phyloP scores from a whole-genome alignment of 169 alveolate species.

The Plasmodium vivax region DNA sequence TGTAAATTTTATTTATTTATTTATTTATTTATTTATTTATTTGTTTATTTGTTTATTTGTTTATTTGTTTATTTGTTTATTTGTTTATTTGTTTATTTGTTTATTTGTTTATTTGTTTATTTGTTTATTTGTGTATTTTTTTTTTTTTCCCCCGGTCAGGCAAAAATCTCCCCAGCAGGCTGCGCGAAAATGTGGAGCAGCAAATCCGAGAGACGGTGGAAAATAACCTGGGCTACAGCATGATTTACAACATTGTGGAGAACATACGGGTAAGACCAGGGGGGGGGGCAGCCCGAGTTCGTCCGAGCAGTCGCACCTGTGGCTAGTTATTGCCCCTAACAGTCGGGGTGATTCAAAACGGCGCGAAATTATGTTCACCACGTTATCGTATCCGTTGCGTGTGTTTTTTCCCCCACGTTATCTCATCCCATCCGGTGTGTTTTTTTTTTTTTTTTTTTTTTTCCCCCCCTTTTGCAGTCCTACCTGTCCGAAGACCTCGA shows the following conservation, averaged over 20 bases:
- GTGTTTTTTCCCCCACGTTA: not conserved
- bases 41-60: no score
- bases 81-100: no score
- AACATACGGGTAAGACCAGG: conserved; percentile 36
- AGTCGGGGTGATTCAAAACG: not conserved
- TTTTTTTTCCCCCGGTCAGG: not conserved
- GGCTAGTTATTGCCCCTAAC: no score
- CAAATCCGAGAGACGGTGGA: conserved; percentile 46
- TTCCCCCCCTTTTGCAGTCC: conserved; percentile 5
- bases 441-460: not conserved
- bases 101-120: no score
- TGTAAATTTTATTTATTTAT: not conserved
- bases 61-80: no score
- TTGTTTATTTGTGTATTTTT: no score
- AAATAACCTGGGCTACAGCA: conserved; percentile 63
- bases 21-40: no score
- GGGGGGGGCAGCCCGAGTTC: not conserved
- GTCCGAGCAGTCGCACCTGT: not conserved
- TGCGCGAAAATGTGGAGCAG: conserved; percentile 19
- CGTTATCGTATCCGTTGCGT: not conserved
- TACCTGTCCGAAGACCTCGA: conserved; percentile 36
- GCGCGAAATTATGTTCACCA: not conserved
- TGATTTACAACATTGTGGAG: conserved; percentile 63
- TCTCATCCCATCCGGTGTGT: not conserved
- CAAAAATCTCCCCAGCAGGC: conserved; percentile 11